A percentile compares a stretch with the other conserved stretches of the same genome.
Conservation (phyloP, 2,329 filamentous ascomycete genomes). For the Juglanconis juglandina region DNA sequence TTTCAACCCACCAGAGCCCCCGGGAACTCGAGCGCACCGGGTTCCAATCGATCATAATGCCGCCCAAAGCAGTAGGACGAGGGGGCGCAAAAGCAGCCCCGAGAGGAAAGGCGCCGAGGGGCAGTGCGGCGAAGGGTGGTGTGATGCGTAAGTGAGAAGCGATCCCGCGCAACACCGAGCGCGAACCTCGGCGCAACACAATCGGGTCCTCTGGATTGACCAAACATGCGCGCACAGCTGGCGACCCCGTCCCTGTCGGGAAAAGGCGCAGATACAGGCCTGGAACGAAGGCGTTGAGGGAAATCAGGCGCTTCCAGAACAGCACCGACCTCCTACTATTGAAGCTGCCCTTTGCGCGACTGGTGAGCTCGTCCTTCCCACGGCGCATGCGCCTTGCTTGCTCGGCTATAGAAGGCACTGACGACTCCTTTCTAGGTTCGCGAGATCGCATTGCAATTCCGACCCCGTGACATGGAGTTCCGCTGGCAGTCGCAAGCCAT, state of each 20-base stretch:
- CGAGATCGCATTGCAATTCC: slow-evolving; percentile 67
- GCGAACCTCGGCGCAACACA: background rate
- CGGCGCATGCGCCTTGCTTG: background rate
- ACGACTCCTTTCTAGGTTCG: slow-evolving; percentile 46
- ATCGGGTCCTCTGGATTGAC: slow-evolving; percentile 22
- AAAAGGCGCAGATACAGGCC: slow-evolving; percentile 66
- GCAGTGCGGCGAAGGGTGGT: slow-evolving; percentile 27
- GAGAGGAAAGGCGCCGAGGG: slow-evolving; percentile 18
- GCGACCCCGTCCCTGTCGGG: slow-evolving; percentile 65
- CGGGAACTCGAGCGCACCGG: background rate
- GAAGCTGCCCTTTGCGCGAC: slow-evolving; percentile 75
- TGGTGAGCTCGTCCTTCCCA: slow-evolving; percentile 44
- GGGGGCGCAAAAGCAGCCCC: background rate
- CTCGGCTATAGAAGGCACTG: background rate
- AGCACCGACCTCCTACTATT: slow-evolving; percentile 81
- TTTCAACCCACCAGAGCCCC: background rate
- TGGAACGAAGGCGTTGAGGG: slow-evolving; percentile 82
- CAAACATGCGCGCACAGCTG: slow-evolving; percentile 47
- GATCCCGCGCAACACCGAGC: background rate
- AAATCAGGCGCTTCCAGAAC: slow-evolving; percentile 88
- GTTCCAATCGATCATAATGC: slow-evolving; percentile 18
- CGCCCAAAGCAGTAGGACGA: slow-evolving; percentile 13
- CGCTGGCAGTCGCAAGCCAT: slow-evolving; percentile 97
- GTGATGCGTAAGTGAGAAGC: background rate
- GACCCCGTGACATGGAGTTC: slow-evolving; percentile 64